These are phyloP conservation scores for Starmerella vaccinii DNA, from an alignment of 805 yeast species.

Conservation along the genomic window DNA sequence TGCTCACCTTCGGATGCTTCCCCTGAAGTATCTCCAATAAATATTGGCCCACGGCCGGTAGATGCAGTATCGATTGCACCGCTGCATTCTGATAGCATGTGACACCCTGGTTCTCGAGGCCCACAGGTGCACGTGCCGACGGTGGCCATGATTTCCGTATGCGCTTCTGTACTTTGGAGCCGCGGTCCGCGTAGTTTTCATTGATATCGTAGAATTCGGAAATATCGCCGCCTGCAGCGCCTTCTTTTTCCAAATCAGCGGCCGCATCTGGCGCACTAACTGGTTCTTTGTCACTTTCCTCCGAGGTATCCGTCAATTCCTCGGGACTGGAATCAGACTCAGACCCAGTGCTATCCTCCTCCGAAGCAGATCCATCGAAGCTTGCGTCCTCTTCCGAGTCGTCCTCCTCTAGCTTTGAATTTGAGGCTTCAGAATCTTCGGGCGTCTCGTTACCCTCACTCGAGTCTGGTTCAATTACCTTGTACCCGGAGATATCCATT, in stretches of 20 bases:
- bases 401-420: neutral
- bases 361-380: conserved; percentile 1
- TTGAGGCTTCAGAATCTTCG: neutral
- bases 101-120: conserved; percentile 82
- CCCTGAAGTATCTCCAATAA: conserved; percentile 53
- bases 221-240: neutral
- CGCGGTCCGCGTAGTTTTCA: conserved; percentile 50
- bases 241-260: neutral
- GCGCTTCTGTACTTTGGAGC: conserved; percentile 48
- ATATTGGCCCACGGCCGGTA: conserved; percentile 84
- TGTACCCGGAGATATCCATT: conserved; percentile 12
- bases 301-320: neutral
- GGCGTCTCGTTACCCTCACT: neutral
- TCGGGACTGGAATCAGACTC: neutral
- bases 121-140: conserved; percentile 43
- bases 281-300: neutral
- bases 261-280: neutral
- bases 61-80: conserved; percentile 78
- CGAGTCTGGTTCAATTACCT: conserved; percentile 11
- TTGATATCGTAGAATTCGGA: conserved; percentile 44
- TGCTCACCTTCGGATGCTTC: conserved; percentile 32
- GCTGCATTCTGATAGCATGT: conserved; percentile 97
- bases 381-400: conserved; percentile 3
- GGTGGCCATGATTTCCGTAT: conserved; percentile 58
- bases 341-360: neutral